Evolutionary conservation across 805 yeast genomes (phyloP), one percentile per base, ranked within the genome.

Genomic region (Naumovozyma dairenensis): DNA sequence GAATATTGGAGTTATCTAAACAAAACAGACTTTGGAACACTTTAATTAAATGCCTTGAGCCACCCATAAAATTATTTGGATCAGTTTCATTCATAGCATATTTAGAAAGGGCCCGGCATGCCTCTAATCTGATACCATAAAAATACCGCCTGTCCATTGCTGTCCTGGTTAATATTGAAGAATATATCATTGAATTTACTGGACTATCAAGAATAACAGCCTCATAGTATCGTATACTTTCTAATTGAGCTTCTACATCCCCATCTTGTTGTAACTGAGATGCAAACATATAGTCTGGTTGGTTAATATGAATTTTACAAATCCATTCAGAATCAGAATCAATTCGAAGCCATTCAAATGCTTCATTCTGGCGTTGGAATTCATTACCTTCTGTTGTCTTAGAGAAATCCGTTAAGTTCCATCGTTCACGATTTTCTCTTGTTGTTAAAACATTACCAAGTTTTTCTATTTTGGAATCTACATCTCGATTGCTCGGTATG

Each of bases 301-400:
- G 96, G 45, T 78, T 83, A 21, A 92, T 74, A 38, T 75, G 69
- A 16, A 84, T 65, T 44, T 72, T 74, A 39, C 94, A 84, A 32
- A 92, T 80, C 99, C 99, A 92, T 55, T 92, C 98, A 49, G 80
- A 82, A 55, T 92, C 99, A 0, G 96, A 87, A 60, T 92, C 99
- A n/a, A 89, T 83, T 46, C 99, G 68, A 25, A 92, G 69, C 99
- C 99, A 92, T 49, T 92, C 98, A 58, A 86, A 92, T 0, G 96
- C 96, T 48, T 89, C 96, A 46, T 74, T 76, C 29, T 53, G 57
- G 12, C 42, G 38, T 28, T 53, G 59, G 13, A 44, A 36, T 27
- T 57, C 60, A 29, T 49, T 46, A 2, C 49, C 55, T 17, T 54
- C 58, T 6, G 56, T 49, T 16, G 72, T 66, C 63, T 74, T 66